Evolutionary conservation across 495 filamentous ascomycete genomes (phyloP).

Genomic region (Penicillium desertorum): DNA sequence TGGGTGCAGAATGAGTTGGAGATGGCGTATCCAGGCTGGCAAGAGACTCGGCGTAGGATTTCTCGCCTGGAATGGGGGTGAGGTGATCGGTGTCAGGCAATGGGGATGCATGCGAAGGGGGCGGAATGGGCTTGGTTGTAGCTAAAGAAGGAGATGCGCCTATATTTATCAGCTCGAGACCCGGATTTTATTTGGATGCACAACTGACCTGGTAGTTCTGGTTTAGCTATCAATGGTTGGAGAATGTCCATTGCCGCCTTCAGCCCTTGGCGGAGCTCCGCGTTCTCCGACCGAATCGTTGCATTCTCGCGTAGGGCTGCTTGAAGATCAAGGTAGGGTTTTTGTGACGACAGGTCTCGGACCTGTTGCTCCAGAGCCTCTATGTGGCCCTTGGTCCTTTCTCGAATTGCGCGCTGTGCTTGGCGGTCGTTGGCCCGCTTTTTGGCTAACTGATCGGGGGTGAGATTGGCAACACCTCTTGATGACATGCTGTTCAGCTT

Average conservation of each 20-base stretch:
- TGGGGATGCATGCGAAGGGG: constrained; percentile 27
- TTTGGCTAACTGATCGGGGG: constrained; percentile 67
- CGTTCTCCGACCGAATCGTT: constrained; percentile 66
- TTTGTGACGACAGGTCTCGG: constrained; percentile 67
- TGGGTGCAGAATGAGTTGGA: constrained; percentile 37
- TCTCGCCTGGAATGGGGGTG: constrained; percentile 24
- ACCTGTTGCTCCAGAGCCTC: constrained; percentile 71
- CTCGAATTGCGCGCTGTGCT: constrained; percentile 81
- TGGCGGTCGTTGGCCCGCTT: constrained; percentile 89
- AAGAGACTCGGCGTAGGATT: constrained; percentile 33
- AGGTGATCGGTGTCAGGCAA: constrained; percentile 27
- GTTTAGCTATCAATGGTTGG: constrained; percentile 55
- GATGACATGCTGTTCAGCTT: constrained; percentile 54
- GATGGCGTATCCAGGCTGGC: constrained; percentile 39
- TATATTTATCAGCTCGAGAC: constrained; percentile 14
- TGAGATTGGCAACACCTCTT: constrained; percentile 70
- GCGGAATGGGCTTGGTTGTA: constrained; percentile 24
- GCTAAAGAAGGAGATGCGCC: constrained; percentile 18
- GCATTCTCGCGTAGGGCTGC: constrained; percentile 67
- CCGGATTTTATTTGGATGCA: neutral
- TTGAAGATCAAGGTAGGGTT: constrained; percentile 79
- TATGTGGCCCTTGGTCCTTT: constrained; percentile 79
- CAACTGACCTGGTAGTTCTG: constrained; percentile 31
- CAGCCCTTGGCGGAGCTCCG: constrained; percentile 62
- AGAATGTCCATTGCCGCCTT: constrained; percentile 60